Base-by-base conservation (phyloP, 805 yeast species). In the Metschnikowia reukaufii region DNA sequence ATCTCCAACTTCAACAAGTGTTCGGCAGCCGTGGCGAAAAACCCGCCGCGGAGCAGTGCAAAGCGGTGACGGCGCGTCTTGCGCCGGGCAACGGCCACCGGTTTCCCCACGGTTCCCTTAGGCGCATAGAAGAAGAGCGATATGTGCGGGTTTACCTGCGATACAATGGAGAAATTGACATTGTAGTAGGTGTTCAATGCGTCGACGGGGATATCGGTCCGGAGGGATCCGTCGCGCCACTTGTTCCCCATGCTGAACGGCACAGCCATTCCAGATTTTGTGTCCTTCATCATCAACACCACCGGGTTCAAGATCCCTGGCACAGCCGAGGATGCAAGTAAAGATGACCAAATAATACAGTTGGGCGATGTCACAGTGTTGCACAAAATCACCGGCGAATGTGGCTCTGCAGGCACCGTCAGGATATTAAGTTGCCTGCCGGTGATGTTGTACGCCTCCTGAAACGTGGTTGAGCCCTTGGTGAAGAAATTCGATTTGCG, bases 71-170 rank as follows among this genome's bases (percentile, higher is more conserved):
- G 58, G 25, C 56, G 49, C 6, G 73, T 67, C 41, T 64, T 65
- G 0, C 85, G 75, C 42, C 74, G 73, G 0, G 74, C 58, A 12
- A 78, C 66, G 0, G 85, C 76, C 18, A 87, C 88, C 0, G 95
- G 95, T 47, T 84, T 72, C 0, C 95, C 95, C 15, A 86, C 86
- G 2, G 88, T 82, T 1, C 95, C 95, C 55, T 83, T 77, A 19
- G 92, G 89, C 6, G 89, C 86, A 60, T 79, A 86, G 57, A 83
- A 84, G 65, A 87, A 86, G 17, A 87, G 68, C 38, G 86, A 77
- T 27, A 86, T 84, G 62, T 86, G 95, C 0, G 95, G 94, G 61
- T 87, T 86, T 6, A 86, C 92, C 66, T 86, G 95, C 16, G 89
- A 82, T 16, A 87, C 94, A 34, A 86, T 73, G 6, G 88, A 76